Base-by-base conservation (phyloP, 805 yeast species). In the Pichia nakasei region DNA sequence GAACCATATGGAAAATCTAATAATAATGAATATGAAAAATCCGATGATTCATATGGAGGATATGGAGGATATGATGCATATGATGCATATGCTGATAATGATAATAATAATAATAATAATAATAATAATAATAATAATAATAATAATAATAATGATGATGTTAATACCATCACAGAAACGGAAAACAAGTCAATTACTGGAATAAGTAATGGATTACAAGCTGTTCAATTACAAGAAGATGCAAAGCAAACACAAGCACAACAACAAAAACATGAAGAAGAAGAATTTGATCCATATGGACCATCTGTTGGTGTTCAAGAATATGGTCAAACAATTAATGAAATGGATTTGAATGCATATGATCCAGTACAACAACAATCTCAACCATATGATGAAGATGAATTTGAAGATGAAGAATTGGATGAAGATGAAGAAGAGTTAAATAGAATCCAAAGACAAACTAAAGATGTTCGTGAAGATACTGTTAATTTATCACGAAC, bases 391-490 rank as follows among this genome's bases (percentile, higher is more conserved):
- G 63, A 58, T 42, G 61, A 61, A 11, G 53, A 52, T 20, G 51
- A 52, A 38, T 42, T 55, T 38, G 61, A 32, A 7, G 35, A 58
- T 31, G 60, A 63, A 39, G 69, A 64, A 43, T 89, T 87, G 49
- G 96, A 89, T 50, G 94, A 85, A 59, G 97, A 86, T 52, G 85
- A 91, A 17, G 94, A 86, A 58, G 85, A 78, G 37, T 78, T 91
- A 50, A 87, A 85, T 59, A 82, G 83, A 48, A 86, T 89, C 51
- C 82, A 85, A 48, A 70, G 85, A 45, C 87, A 83, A 55, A 80
- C 85, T 32, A 89, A 91, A 61, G 65, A 61, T 46, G 58, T 59
- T 31, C 53, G 65, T 47, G 91, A 85, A 55, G 93, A 87, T 54
- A 82, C 96, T 2, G 78, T 88, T 11, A 81, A 85, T 15, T 79